Evolutionary conservation across 192 early-diverging fungal species (phyloP), one percentile per base, ranked within the genome.

Genomic region (Mortierella antarctica): DNA sequence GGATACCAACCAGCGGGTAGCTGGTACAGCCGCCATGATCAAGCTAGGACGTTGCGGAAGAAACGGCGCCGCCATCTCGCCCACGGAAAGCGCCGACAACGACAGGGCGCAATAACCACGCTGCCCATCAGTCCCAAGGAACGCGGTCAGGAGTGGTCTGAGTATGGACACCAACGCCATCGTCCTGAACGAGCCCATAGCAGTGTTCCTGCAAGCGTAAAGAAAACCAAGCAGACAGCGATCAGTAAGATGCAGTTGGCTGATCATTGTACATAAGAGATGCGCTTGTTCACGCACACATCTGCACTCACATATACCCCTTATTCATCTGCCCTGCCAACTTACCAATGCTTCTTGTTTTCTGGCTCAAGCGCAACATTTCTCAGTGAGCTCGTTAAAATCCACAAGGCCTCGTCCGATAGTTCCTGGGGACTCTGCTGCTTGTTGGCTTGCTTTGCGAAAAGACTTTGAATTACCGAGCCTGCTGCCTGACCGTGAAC

Each of bases 301-400:
- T 17, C 31, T n/a, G 5, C 31, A 44, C 14, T n/a, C 14, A 42
- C 21, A n/a, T 41, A 14, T 21, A 44, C 11, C n/a, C 50, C 50
- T 51, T 11, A 15, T 20, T 57, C 10, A 2, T 57, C 10, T 57
- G 1, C 10, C 10, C 21, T 20, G 21, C 17, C n/a, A 18, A 66
- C 65, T 23, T 39, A 74, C 74, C 74, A 76, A 52, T 76, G 59
- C 21, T 58, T 76, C 44, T 51, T 31, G 48, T 69, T 45, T 42
- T 76, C 74, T 7, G 64, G 54, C 15, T 67, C 63, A 8, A 76
- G 39, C 1, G 64, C 65, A 5, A 53, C 58, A 12, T 76, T 76
- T 0, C 64, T 47, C 2, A 76, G 47, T 1, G 65, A 62, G 20
- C 51, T 66, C 2, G 74, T 76, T 14, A 76, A 40, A 18, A 55